phyloP scores from a whole-genome alignment of 371 early-diverging fungal species.

The Mortierella polycephala region DNA sequence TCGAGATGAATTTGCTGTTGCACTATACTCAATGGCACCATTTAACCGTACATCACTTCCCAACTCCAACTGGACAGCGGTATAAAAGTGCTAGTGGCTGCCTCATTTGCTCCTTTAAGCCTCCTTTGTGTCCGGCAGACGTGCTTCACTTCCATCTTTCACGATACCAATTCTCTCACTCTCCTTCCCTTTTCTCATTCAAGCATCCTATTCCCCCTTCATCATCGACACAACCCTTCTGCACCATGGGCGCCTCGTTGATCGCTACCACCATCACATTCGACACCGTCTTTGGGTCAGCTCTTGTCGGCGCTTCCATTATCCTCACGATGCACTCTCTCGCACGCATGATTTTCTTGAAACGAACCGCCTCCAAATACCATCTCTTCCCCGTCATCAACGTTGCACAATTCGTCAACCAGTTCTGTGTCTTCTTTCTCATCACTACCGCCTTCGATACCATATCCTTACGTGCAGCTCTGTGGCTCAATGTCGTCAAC shows the following conservation, averaged over 20 bases:
- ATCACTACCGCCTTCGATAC: conserved; percentile 36
- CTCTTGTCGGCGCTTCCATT: conserved; percentile 47
- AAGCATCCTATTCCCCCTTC: too few relatives aligned
- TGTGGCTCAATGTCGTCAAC: conserved; percentile 51
- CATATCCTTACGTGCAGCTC: conserved; percentile 31
- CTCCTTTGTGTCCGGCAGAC: background rate
- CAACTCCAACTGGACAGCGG: background rate
- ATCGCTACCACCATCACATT: conserved; percentile 30
- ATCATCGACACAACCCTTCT: background rate
- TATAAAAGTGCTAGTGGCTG: conserved; percentile 3
- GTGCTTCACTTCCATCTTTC: background rate
- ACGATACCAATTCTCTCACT: background rate
- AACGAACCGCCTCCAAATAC: conserved; percentile 44
- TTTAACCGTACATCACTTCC: background rate
- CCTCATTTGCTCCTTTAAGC: background rate
- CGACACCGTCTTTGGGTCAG: conserved; percentile 38
- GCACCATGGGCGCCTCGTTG: conserved; percentile 36
- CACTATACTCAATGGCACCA: conserved; percentile 1
- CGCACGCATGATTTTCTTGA: conserved; percentile 45
- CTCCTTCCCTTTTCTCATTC: too few relatives aligned
- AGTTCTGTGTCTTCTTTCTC: conserved; percentile 41
- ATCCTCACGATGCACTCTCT: conserved; percentile 49
- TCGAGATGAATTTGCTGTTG: background rate
- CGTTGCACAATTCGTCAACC: conserved; percentile 41
- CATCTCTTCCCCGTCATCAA: conserved; percentile 55